These are phyloP conservation scores for Dactylis glomerata DNA, from an alignment of 176 grass and related monocot species.

Conservation along the genomic window DNA sequence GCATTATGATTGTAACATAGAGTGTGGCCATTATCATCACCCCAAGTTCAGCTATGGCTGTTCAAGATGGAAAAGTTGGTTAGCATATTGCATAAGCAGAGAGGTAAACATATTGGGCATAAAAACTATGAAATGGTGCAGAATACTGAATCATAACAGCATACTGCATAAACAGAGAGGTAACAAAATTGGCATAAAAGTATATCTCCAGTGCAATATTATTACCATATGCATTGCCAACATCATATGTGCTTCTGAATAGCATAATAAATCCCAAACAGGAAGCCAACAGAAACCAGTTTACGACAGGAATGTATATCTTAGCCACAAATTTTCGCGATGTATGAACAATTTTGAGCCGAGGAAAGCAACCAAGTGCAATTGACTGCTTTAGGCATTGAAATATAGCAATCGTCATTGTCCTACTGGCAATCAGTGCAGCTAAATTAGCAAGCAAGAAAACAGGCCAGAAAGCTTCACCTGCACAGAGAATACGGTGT, in stretches of 20 bases:
- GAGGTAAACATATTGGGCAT: constrained; percentile 2
- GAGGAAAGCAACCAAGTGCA: constrained; percentile 94
- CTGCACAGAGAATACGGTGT: constrained; percentile 32
- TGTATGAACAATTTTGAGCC: constrained; percentile 91
- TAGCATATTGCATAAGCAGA: constrained; percentile 25
- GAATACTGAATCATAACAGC: not conserved
- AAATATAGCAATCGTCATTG: constrained; percentile 93
- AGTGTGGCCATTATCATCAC: constrained; percentile 96
- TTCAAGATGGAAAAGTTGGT: constrained; percentile 27
- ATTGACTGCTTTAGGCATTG: constrained; percentile 93
- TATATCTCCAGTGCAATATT: constrained; percentile 4
- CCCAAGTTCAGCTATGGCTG: constrained; percentile 88
- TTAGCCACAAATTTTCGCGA: constrained; percentile 97
- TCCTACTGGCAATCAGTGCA: constrained; percentile 91
- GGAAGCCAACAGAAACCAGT: constrained; percentile 88
- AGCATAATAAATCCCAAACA: constrained; percentile 66
- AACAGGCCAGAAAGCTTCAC: constrained; percentile 81
- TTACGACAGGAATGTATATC: constrained; percentile 92
- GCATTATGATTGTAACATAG: constrained; percentile 92
- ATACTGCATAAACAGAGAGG: constrained; percentile 16
- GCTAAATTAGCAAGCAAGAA: constrained; percentile 85
- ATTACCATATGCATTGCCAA: constrained; percentile 95
- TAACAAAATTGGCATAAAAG: constrained; percentile 14
- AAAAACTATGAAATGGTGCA: constrained; percentile 15
- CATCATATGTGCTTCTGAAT: constrained; percentile 69